Conservation (phyloP, 2,329 filamentous ascomycete species). For the Biscogniauxia sp. region DNA sequence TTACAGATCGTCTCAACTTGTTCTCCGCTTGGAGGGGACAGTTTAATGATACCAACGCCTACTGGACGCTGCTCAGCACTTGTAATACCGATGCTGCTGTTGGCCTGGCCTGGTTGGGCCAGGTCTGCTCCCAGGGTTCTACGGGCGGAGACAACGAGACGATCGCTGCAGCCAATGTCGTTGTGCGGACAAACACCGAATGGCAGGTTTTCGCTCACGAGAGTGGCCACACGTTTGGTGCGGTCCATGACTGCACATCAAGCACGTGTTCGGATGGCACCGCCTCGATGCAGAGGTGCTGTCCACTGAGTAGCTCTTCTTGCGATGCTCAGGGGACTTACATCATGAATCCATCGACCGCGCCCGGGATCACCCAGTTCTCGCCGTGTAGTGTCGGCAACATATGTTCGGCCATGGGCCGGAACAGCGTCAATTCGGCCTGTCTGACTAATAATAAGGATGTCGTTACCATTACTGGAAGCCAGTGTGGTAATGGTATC, state of each 20-base stretch:
- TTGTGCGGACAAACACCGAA: conserved; percentile 77
- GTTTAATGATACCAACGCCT: conserved; percentile 76
- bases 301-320: conserved; percentile 63
- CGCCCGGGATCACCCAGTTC: conserved; percentile 70
- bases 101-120: conserved; percentile 88
- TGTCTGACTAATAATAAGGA: conserved; percentile 87
- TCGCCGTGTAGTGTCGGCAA: conserved; percentile 90
- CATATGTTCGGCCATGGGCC: conserved; percentile 81
- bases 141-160: conserved; percentile 60
- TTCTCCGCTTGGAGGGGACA: conserved; percentile 88
- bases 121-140: conserved; percentile 68
- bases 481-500: conserved; percentile 94
- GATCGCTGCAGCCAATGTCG: conserved; percentile 84
- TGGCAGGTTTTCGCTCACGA: conserved; percentile 98
- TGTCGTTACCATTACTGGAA: conserved; percentile 76
- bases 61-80: conserved; percentile 85
- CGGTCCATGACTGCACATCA: conserved; percentile 84
- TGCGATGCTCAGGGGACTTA: conserved; percentile 78
- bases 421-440: conserved; percentile 69
- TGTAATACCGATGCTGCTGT: conserved; percentile 83
- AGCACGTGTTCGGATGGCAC: conserved; percentile 64
- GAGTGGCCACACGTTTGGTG: conserved; percentile 90
- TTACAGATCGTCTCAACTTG: conserved; percentile 76
- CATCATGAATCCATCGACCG: conserved; percentile 96
- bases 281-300: conserved; percentile 61